Base-by-base conservation (phyloP, 176 grass and related monocot species). In the Areca catechu region DNA sequence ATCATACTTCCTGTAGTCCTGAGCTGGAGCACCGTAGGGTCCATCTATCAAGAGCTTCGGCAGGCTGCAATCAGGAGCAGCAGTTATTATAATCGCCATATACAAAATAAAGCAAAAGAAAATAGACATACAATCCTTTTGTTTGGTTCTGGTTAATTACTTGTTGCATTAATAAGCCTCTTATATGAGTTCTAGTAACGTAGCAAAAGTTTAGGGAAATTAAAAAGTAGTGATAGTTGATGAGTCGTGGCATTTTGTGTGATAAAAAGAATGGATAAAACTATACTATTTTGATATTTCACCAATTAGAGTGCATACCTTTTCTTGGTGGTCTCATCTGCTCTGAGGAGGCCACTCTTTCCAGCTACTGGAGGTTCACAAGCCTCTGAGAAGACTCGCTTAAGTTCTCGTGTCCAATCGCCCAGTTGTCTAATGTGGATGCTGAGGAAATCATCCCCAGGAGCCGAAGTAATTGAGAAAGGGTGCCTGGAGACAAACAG, bases 391-490 rank as follows among this genome's bases (percentile, higher is more conserved):
- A 98, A 98, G 20, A 98, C 88, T 27, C 94, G 74, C 49, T 89
- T 89, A 37, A 98, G 87, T 50, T 98, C 94, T 57, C 94, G 60
- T 54, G 94, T 98, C 94, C 94, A 98, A 61, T 98, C 94, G 60
- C 94, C 94, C 43, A 98, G 80, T 81, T 98, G 84, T 66, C 94
- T 70, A 71, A 98, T 86, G 59, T 98, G 94, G 74, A 98, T 85
- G 73, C 94, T 98, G 17, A 98, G 71, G 77, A 76, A 98, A 49
- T 93, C 79, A 24, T 98, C 84, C 51, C 84, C 94, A 34, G 94
- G 94, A 22, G 94, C 88, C 68, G 94, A 98, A 71, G 94, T 98
- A 65, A 98, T 93, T 56, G 94, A 98, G 75, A 98, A 98, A 3
- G 94, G 94, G 76, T 98, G 94, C 94, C 94, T 98, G 52, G 9